Evolutionary conservation across 495 filamentous ascomycete genomes (phyloP).

Genomic region (Hypoxylon fuscum): DNA sequence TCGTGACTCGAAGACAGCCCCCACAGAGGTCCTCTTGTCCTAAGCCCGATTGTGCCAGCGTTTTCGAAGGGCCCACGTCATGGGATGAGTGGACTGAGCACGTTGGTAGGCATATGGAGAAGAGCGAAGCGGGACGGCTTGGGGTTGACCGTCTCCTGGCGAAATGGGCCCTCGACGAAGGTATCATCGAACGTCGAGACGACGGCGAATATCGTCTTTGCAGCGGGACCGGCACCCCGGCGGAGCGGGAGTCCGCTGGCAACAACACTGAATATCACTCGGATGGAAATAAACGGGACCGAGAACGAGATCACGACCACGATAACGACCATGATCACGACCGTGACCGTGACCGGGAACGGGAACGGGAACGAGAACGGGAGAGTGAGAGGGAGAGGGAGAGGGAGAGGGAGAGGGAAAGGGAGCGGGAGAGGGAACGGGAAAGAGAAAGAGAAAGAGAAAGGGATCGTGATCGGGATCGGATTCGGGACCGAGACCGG

Average conservation of each 20-base stretch:
- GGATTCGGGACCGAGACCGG: constrained; percentile 9
- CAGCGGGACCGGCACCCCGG: constrained; percentile 39
- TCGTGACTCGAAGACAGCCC: constrained; percentile 69
- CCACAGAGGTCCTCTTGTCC: constrained; percentile 75
- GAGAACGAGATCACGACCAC: constrained; percentile 12
- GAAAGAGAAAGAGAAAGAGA: no score
- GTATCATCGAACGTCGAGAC: constrained; percentile 64
- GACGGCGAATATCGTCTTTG: constrained; percentile 61
- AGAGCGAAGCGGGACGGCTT: constrained; percentile 60
- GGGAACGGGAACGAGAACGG: neutral
- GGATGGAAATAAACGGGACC: constrained; percentile 30
- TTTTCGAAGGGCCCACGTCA: constrained; percentile 73
- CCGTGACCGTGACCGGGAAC: neutral
- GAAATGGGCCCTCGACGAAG: constrained; percentile 64
- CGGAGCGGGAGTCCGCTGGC: constrained; percentile 44
- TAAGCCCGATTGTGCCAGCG: constrained; percentile 69
- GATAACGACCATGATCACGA: constrained; percentile 7
- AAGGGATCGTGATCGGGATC: no score
- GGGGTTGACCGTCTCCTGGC: constrained; percentile 62
- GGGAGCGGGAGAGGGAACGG: neutral
- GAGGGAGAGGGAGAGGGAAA: constrained; percentile 4
- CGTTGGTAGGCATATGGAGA: constrained; percentile 88
- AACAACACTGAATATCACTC: constrained; percentile 40
- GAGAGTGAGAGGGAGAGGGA: no score
- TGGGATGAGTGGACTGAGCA: constrained; percentile 96